Conservation (phyloP, 768 basidiomycete genomes). For the Mycena rosella region DNA sequence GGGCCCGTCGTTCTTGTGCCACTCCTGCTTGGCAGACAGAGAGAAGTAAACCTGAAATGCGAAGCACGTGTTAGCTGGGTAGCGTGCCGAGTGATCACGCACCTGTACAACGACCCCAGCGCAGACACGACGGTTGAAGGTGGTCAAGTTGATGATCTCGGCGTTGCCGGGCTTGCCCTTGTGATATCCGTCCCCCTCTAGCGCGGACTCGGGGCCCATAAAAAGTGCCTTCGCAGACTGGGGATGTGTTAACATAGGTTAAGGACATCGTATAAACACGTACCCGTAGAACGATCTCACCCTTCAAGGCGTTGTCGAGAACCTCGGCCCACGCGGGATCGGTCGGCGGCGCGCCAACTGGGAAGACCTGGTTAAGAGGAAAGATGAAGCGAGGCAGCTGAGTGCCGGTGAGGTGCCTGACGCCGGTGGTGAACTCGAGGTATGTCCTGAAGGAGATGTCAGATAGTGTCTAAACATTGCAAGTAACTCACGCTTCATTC, state of each 20-base stretch:
- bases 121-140: not conserved
- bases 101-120: conserved; percentile 9
- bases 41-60: conserved; percentile 13
- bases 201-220: conserved; percentile 8
- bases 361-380: conserved; percentile 6
- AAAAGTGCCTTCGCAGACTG: conserved; percentile 18
- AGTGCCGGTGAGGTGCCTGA: not conserved
- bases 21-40: conserved; percentile 12
- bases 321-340: not conserved
- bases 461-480: too few relatives aligned
- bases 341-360: not conserved
- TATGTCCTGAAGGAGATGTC: too few relatives aligned
- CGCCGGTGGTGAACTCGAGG: not conserved
- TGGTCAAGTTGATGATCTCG: not conserved
- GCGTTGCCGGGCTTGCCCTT: conserved; percentile 15
- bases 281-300: conserved; percentile 7
- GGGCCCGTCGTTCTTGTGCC: not conserved
- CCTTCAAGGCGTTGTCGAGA: not conserved
- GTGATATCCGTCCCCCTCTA: conserved; percentile 21
- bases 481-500: too few relatives aligned
- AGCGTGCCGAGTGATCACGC: not conserved
- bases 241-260: too few relatives aligned
- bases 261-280: too few relatives aligned
- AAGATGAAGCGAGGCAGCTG: conserved; percentile 6
- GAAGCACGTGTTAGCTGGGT: not conserved